Evolutionary conservation across 805 yeast species (phyloP), one percentile per base, ranked within the genome.

Genomic region (Hanseniaspora meyeri): DNA sequence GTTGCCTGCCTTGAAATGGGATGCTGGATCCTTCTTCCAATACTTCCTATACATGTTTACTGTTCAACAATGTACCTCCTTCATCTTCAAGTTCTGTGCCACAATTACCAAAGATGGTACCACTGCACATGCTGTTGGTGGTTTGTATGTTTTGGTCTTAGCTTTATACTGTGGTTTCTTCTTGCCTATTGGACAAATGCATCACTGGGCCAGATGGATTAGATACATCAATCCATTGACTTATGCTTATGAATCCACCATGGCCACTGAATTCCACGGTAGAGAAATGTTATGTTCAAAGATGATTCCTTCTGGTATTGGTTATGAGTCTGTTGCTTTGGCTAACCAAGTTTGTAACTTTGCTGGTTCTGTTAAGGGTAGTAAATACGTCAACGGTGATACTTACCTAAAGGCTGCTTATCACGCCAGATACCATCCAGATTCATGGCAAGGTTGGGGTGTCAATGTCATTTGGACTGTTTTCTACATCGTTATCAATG

Each of bases 381-480:
- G 61, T 9, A 58, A 64, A 17, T 65, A 66, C 57, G 57, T 53
- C 20, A 65, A 66, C 59, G 87, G 87, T 65, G 78, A 76, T 57
- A 64, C 65, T 19, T 82, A 79, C 62, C 55, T 81, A 14, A 57
- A 60, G 42, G 57, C 61, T 16, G 60, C 60, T 37, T 82, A 69
- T 63, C 66, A 67, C 37, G 81, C 78, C 65, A 60, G 62, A 39
- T 64, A 68, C 60, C n/a, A 53, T 20, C 58, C 65, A 10, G 81
- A 81, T 63, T 70, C 74, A 59, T 81, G 86, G 86, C 75, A 84
- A 70, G 75, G 80, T 63, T 74, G 76, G 70, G 85, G 88, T 66
- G 80, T 69, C 60, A 71, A 77, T 51, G 63, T 78, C 57, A 77
- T 75, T 60, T 75, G 77, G 77, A 72, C 77, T 42, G 62, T 65